A percentile compares a stretch with the other conserved stretches of the same genome.
These are phyloP conservation scores for Yamadazyma insecticola DNA, from an alignment of 805 yeast species.

Conservation along the genomic window DNA sequence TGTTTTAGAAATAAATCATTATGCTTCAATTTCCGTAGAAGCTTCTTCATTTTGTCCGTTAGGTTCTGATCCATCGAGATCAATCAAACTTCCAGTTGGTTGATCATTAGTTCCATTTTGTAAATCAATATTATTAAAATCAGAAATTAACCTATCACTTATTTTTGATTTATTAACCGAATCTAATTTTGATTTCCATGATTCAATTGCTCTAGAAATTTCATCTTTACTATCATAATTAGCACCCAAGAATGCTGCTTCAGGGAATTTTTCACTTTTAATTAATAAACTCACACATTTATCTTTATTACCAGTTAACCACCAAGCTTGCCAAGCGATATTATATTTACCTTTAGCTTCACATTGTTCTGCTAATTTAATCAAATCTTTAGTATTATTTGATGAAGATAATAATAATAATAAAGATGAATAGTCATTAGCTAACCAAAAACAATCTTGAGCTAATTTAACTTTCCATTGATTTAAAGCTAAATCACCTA, in stretches of 20 bases:
- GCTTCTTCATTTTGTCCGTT: too few relatives aligned
- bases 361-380: constrained; percentile 61
- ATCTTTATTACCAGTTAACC: constrained; percentile 73
- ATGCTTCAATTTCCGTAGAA: too few relatives aligned
- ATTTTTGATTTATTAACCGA: constrained; percentile 50
- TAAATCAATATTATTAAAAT: constrained; percentile 15
- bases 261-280: constrained; percentile 67
- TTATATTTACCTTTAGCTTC: constrained; percentile 76
- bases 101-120: background rate
- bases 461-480: constrained; percentile 82
- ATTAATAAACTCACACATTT: constrained; percentile 63
- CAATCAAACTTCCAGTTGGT: constrained; percentile 11
- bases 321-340: constrained; percentile 85
- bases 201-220: constrained; percentile 42
- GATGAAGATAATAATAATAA: constrained; percentile 79
- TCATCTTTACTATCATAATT: constrained; percentile 55
- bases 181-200: constrained; percentile 64
- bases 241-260: constrained; percentile 76
- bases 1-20: too few relatives aligned
- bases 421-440: constrained; percentile 77
- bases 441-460: constrained; percentile 69
- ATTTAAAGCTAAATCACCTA: constrained; percentile 81
- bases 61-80: constrained; percentile 11
- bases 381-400: constrained; percentile 59
- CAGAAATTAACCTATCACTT: constrained; percentile 61